These are phyloP conservation scores for Amylostereum areolatum DNA, from an alignment of 1,284 basidiomycete species.

Conservation along the genomic window DNA sequence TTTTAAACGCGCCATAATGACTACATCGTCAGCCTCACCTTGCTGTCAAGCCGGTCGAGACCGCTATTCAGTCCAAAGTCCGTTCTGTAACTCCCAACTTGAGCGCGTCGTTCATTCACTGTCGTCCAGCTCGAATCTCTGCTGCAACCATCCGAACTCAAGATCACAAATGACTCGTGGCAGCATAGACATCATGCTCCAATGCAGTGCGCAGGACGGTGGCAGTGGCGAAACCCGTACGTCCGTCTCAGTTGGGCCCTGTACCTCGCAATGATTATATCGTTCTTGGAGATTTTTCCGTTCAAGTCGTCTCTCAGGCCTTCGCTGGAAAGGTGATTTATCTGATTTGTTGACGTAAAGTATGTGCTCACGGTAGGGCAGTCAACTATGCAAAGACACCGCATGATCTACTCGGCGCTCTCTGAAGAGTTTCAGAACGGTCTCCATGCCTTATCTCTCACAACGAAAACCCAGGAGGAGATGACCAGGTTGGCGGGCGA, in stretches of 20 bases:
- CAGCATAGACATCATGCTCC: constrained; percentile 72
- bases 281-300: constrained; percentile 56
- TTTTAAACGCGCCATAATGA: background rate
- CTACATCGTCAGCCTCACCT: constrained; percentile 4
- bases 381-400: constrained; percentile 73
- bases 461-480: constrained; percentile 63
- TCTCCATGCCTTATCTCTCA: constrained; percentile 71
- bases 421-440: constrained; percentile 64
- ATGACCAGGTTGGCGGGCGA: constrained; percentile 14
- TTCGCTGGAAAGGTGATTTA: constrained; percentile 64
- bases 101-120: constrained; percentile 3
- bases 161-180: constrained; percentile 70
- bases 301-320: constrained; percentile 61
- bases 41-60: constrained; percentile 21
- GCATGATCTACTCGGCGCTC: constrained; percentile 66
- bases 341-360: too few relatives aligned
- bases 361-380: constrained; percentile 18
- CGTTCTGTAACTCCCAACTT: background rate
- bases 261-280: constrained; percentile 10
- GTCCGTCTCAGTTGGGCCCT: constrained; percentile 23
- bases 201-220: constrained; percentile 61
- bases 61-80: constrained; percentile 24
- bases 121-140: constrained; percentile 18
- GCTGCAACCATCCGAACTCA: constrained; percentile 52
- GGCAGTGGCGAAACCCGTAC: constrained; percentile 66